These are phyloP conservation scores for Plectosphaerella cucumerina DNA, from an alignment of 2,329 filamentous ascomycete genomes.

Conservation along the genomic window DNA sequence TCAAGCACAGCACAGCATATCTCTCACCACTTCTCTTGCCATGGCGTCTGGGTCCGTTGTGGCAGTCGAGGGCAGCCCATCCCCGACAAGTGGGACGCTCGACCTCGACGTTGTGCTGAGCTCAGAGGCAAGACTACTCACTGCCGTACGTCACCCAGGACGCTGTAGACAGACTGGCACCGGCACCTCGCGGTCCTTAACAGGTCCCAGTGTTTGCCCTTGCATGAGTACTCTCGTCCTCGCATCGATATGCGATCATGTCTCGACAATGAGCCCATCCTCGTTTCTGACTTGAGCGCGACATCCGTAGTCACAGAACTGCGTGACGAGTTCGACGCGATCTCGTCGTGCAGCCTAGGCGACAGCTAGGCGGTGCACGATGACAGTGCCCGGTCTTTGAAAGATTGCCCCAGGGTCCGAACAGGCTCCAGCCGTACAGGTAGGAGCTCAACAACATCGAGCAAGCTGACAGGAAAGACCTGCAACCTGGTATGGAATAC, in stretches of 20 bases:
- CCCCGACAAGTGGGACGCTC: neutral
- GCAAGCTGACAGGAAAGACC: too few relatives aligned
- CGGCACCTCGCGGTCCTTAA: neutral
- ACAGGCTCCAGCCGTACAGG: too few relatives aligned
- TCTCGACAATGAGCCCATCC: neutral
- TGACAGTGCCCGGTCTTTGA: neutral
- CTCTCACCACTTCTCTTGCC: neutral
- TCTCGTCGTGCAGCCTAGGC: neutral
- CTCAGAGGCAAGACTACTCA: neutral
- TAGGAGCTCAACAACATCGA: too few relatives aligned
- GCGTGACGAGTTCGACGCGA: neutral
- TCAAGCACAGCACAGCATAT: too few relatives aligned
- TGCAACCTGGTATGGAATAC: too few relatives aligned
- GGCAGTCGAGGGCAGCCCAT: neutral
- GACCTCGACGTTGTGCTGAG: neutral
- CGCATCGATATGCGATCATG: neutral
- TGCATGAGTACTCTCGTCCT: too few relatives aligned
- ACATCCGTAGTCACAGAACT: neutral
- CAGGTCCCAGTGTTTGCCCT: too few relatives aligned
- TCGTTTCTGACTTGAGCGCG: neutral
- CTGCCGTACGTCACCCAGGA: neutral
- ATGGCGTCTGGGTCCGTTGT: too few relatives aligned
- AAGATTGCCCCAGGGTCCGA: neutral
- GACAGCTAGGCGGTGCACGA: neutral
- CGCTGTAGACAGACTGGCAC: neutral